Evolutionary conservation across 2,329 filamentous ascomycete genomes (phyloP), one percentile per base, ranked within the genome.

Genomic region (Fusarium austroafricanum): DNA sequence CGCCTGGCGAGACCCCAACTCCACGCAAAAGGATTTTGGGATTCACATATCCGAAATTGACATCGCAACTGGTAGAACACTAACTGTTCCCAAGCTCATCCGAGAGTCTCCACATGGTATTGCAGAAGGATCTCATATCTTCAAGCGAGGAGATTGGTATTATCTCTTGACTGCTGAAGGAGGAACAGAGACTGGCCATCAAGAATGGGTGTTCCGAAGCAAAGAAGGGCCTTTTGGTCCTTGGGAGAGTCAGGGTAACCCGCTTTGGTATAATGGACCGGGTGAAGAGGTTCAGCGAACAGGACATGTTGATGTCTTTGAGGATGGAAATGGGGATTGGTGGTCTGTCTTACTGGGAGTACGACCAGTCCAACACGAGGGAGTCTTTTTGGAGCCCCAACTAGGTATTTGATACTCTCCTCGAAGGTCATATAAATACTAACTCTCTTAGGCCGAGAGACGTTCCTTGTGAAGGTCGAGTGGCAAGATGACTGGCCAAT

Each of bases 131-230:
- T 82, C 71, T 5, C 72, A 74, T 21, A 70, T 74, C 10, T 47
- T 73, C 23, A 73, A 69, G 28, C 71, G 71, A 8, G 67, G 67
- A 2, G 58, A 67, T 3, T 74, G 64, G 37, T 74, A 74, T 38
- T 74, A 74, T 10, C 67, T 74, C 5, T 61, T 74, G 10, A 74
- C 71, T 0, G 72, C 72, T 9, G 72, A 74, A 7, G 72, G 72
- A 14, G 72, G 72, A 3, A 74, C 72, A 26, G 72, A 74, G 26
- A 43, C 67, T 72, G 83, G 83, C 0, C 85, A 87, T 63, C 81
- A 82, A 52, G 83, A 85, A 60, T 86, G 83, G 80, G 83, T 86
- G 0, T 78, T 80, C 51, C 80, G 85, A 6, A 86, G 81, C 61
- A 76, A 74, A 11, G 67, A 65, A 1, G 77, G 80, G 0, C 81